phyloP scores from a whole-genome alignment of 1,139 yeast genomes.

The Trichomonascaceae sp. region DNA sequence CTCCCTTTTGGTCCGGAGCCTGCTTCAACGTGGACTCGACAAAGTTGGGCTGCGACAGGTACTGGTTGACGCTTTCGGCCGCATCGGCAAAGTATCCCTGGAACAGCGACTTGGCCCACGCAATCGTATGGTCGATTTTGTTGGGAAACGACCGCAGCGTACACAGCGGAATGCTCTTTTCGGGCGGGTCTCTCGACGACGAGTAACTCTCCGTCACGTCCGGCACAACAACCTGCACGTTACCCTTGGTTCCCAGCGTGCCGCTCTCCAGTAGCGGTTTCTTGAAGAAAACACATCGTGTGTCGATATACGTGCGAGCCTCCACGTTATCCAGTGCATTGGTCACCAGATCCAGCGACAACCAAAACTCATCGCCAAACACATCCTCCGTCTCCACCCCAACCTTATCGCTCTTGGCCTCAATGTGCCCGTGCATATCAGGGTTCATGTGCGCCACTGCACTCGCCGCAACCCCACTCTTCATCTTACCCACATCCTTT shows the following conservation, averaged over 20 bases:
- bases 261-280: constrained; percentile 93
- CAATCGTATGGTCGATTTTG: constrained; percentile 96
- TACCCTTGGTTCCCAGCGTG: constrained; percentile 96
- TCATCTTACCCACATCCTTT: constrained; percentile 82
- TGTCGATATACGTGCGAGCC: constrained; percentile 94
- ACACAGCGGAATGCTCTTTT: constrained; percentile 92
- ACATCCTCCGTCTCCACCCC: constrained; percentile 86
- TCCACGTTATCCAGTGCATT: constrained; percentile 96
- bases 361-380: constrained; percentile 84
- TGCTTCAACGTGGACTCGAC: constrained; percentile 85
- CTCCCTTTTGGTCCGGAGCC: constrained; percentile 80
- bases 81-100: constrained; percentile 87
- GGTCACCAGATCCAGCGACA: constrained; percentile 69
- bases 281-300: constrained; percentile 87
- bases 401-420: constrained; percentile 70
- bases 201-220: constrained; percentile 88
- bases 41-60: constrained; percentile 82
- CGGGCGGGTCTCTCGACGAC: constrained; percentile 97
- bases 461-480: constrained; percentile 79
- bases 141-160: constrained; percentile 95
- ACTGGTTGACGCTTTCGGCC: constrained; percentile 85
- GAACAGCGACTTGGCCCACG: constrained; percentile 95
- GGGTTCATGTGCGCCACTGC: constrained; percentile 85
- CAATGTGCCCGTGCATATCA: constrained; percentile 64
- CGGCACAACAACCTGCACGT: constrained; percentile 93